Conservation (phyloP, 164 flowering plant species). For the Aristolochia contorta region DNA sequence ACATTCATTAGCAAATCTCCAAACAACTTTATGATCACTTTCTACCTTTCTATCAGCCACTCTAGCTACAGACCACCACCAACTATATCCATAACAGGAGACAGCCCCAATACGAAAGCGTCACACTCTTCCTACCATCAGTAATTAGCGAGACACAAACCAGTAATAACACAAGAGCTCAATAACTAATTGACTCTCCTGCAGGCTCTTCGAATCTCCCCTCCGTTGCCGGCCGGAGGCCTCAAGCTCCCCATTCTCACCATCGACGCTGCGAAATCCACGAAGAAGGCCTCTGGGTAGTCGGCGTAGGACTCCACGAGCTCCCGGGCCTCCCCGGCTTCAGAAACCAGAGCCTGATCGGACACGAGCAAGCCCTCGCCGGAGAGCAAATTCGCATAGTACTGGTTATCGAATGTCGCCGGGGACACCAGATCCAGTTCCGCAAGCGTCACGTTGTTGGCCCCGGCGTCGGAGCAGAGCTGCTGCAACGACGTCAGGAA, state of each 20-base stretch:
- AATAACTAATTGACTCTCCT: conserved; percentile 24
- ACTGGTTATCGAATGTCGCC: conserved; percentile 65
- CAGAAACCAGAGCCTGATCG: conserved; percentile 45
- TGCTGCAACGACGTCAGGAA: conserved; percentile 48
- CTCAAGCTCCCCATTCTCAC: conserved; percentile 57
- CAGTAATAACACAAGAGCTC: no score
- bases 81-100: not conserved
- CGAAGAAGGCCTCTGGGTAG: conserved; percentile 34
- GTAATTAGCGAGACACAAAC: no score
- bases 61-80: no score
- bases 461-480: conserved; percentile 33
- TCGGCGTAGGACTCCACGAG: conserved; percentile 36
- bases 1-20: no score
- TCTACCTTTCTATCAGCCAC: no score
- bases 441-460: conserved; percentile 27
- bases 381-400: conserved; percentile 54
- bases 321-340: conserved; percentile 20
- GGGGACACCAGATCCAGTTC: conserved; percentile 62
- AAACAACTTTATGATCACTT: no score
- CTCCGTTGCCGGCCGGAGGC: conserved; percentile 21
- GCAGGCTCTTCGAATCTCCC: conserved; percentile 53
- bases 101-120: not conserved
- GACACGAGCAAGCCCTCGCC: conserved; percentile 68
- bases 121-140: not conserved
- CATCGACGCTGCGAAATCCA: conserved; percentile 61